Evolutionary conservation across 1,139 yeast genomes (phyloP).

Genomic region (Lodderomyces oxycetoniae): DNA sequence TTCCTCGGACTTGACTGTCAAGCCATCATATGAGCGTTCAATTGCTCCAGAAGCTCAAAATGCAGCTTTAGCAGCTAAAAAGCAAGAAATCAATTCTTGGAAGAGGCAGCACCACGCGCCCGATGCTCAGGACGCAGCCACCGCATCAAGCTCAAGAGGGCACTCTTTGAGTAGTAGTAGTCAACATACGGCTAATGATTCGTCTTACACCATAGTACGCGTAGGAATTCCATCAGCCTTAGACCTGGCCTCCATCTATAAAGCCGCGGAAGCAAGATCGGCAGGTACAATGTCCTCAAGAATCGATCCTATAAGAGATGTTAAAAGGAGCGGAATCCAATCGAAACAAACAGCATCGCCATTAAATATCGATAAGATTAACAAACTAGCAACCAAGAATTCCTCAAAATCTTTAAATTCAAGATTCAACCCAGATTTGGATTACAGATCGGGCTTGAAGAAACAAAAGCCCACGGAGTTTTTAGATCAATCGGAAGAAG

Average conservation of each 20-base stretch:
- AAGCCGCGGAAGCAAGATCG: slow-evolving; percentile 42
- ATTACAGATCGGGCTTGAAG: slow-evolving; percentile 40
- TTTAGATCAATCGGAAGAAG: slow-evolving; percentile 28
- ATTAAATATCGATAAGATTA: slow-evolving; percentile 40
- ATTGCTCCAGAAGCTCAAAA: slow-evolving; percentile 63
- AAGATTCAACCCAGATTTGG: slow-evolving; percentile 42
- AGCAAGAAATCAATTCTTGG: slow-evolving; percentile 39
- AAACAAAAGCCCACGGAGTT: slow-evolving; percentile 21
- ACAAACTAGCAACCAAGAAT: slow-evolving; percentile 41
- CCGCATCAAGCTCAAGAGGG: slow-evolving; percentile 5
- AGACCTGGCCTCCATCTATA: slow-evolving; percentile 34
- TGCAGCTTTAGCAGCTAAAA: slow-evolving; percentile 58
- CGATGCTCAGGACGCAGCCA: slow-evolving; percentile 36
- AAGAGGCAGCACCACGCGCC: slow-evolving; percentile 43
- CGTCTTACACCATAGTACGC: slow-evolving; percentile 15
- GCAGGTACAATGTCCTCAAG: slow-evolving; percentile 45
- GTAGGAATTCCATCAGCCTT: slow-evolving; percentile 38
- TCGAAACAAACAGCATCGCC: slow-evolving; percentile 23
- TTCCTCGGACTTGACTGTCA: slow-evolving; percentile 57
- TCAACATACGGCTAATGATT: slow-evolving; percentile 10
- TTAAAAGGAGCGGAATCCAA: slow-evolving; percentile 42
- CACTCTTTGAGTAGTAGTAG: slow-evolving; percentile 5
- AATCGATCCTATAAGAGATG: slow-evolving; percentile 41
- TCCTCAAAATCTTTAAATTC: slow-evolving; percentile 38
- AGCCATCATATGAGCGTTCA: slow-evolving; percentile 57